Evolutionary conservation across 1,284 basidiomycete species (phyloP).

Genomic region (Coriolopsis trogii): DNA sequence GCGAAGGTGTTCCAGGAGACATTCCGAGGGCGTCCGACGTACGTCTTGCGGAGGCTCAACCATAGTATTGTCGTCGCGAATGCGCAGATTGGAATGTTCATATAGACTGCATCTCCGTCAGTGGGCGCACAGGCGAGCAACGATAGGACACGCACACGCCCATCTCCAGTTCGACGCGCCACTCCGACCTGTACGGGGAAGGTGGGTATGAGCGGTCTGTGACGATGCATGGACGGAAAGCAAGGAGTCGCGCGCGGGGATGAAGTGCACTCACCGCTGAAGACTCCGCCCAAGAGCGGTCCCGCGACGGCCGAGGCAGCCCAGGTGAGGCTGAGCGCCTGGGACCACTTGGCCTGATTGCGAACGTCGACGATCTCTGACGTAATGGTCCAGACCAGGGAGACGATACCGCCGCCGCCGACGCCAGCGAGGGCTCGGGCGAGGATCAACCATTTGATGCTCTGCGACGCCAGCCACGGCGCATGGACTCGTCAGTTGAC

Average conservation of each 20-base stretch:
- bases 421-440: constrained; percentile 66
- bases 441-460: constrained; percentile 58
- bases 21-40: constrained; percentile 45
- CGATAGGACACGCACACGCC: constrained; percentile 61
- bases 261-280: constrained; percentile 71
- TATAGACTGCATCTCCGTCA: constrained; percentile 52
- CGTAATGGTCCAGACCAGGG: constrained; percentile 81
- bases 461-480: constrained; percentile 40
- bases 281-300: constrained; percentile 75
- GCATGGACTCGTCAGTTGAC: constrained; percentile 7
- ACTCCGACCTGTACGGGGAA: constrained; percentile 19
- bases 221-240: neutral
- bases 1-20: constrained; percentile 59
- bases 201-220: neutral
- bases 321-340: constrained; percentile 81
- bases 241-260: neutral
- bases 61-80: constrained; percentile 59
- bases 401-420: constrained; percentile 81
- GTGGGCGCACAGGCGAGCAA: neutral
- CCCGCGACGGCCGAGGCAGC: constrained; percentile 80
- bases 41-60: constrained; percentile 58
- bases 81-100: constrained; percentile 77
- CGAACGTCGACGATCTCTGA: constrained; percentile 74
- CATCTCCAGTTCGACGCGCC: constrained; percentile 67
- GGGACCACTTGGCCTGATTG: constrained; percentile 77